phyloP scores from a whole-genome alignment of 768 basidiomycete genomes.

The Macrolepiota fuliginosa region DNA sequence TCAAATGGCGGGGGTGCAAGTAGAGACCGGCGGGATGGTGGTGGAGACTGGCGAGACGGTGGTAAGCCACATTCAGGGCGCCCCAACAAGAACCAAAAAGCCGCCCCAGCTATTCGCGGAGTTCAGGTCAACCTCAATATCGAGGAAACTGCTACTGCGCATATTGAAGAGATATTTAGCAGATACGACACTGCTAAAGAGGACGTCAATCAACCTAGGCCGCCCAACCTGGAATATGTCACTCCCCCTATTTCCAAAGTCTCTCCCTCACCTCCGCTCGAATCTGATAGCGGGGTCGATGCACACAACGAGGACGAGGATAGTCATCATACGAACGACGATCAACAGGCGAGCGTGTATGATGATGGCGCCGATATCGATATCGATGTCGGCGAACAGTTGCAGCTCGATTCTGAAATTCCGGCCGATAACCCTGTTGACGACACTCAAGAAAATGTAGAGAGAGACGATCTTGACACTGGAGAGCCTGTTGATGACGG shows the following conservation, averaged over 20 bases:
- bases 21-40: background rate
- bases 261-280: background rate
- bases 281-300: background rate
- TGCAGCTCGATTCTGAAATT: background rate
- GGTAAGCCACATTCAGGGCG: background rate
- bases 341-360: background rate
- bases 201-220: background rate
- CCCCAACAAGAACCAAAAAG: background rate
- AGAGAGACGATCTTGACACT: background rate
- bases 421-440: background rate
- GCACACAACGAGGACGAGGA: background rate
- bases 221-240: background rate
- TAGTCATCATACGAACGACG: background rate
- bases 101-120: background rate
- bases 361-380: background rate
- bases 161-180: background rate
- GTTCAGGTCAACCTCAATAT: slow-evolving; percentile 2
- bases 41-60: background rate
- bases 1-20: background rate
- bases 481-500: background rate
- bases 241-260: background rate
- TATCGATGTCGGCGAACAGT: background rate
- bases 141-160: background rate
- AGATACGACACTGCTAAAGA: background rate
- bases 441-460: background rate